Base-by-base conservation (phyloP, 1,284 basidiomycete species). In the Mycena citricolor region DNA sequence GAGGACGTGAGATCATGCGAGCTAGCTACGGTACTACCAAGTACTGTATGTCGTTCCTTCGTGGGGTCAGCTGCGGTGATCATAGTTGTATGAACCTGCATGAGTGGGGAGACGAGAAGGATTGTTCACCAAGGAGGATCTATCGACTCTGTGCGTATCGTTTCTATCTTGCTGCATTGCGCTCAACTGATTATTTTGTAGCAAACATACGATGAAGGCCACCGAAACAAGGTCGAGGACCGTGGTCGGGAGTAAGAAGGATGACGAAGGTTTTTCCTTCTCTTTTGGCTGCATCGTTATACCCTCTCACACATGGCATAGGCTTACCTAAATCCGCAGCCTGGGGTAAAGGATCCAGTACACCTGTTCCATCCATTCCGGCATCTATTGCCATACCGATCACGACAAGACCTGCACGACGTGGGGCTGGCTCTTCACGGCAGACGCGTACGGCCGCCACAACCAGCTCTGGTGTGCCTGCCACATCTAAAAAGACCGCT, bases 71-170 rank as follows among this genome's bases (percentile, higher is more conserved):
- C 49, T 99, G 97, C 68, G 79, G 85, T 42, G 91, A 93, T 61
- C 84, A 89, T 56, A 83, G 81, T 49, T 99, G 95, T 68, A 89
- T 94, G 79, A 91, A 92, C 63, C 69, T 97, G 42, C 97, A 99
- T 63, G 97, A 99, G 64, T 95, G 94, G 83, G 95, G 94, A 16
- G 97, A 98, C 57, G 95, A 99, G 64, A 91, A 92, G 46, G 97
- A 99, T 65, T 94, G 90, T 97, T 94, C 62, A 94, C 86, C 8
- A 93, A 93, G 67, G 90, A 94, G 61, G 90, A 97, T 64, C 71
- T 94, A 44, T 86, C 90, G 24, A 93, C 89, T 2, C 65, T 94
- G 88, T 92, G 62, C 39, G 87, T 78, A 28, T 32, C 32, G 52
- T 44, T 35, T 42, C 25, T 47, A 46, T 31, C 34, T 30, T 33